These are phyloP conservation scores for Teunomyces funiuensis DNA, from an alignment of 805 yeast species.

Conservation along the genomic window DNA sequence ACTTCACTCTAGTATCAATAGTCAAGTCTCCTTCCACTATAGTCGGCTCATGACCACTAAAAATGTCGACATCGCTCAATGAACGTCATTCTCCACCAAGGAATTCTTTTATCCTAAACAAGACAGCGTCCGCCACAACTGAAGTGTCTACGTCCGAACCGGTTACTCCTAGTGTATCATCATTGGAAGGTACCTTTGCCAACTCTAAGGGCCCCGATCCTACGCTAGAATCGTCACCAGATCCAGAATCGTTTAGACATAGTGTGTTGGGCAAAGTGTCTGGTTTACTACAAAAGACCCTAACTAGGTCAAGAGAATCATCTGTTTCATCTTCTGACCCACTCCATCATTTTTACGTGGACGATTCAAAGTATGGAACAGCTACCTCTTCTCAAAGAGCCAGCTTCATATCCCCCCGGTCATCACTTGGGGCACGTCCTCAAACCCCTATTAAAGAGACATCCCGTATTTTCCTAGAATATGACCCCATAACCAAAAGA, in stretches of 20 bases:
- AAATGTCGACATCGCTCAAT: slow-evolving; percentile 3
- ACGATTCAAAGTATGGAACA: slow-evolving; percentile 1
- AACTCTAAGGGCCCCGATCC: not conserved
- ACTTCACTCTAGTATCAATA: not conserved
- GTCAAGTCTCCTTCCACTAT: not conserved
- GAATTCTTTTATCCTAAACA: slow-evolving; percentile 5
- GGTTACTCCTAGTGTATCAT: slow-evolving; percentile 8
- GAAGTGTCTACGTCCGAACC: slow-evolving; percentile 10
- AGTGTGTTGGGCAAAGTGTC: slow-evolving; percentile 33
- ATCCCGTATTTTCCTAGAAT: slow-evolving; percentile 72
- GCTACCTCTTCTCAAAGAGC: not conserved
- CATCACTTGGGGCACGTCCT: not conserved
- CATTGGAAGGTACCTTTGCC: not conserved
- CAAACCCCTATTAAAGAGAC: slow-evolving; percentile 61
- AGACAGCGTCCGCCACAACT: slow-evolving; percentile 9
- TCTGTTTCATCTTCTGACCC: slow-evolving; percentile 9
- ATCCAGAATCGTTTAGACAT: slow-evolving; percentile 15
- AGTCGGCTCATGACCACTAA: slow-evolving; percentile 1
- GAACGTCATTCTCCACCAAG: slow-evolving; percentile 4
- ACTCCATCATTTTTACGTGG: not conserved
- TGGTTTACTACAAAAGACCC: slow-evolving; percentile 27
- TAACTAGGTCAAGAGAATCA: slow-evolving; percentile 15
- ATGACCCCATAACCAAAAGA: slow-evolving; percentile 82
- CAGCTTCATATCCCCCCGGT: slow-evolving; percentile 3
- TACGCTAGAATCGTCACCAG: not conserved